These are phyloP conservation scores for Rhodotorula mucilaginosa DNA, from an alignment of 1,284 basidiomycete species.

Conservation along the genomic window DNA sequence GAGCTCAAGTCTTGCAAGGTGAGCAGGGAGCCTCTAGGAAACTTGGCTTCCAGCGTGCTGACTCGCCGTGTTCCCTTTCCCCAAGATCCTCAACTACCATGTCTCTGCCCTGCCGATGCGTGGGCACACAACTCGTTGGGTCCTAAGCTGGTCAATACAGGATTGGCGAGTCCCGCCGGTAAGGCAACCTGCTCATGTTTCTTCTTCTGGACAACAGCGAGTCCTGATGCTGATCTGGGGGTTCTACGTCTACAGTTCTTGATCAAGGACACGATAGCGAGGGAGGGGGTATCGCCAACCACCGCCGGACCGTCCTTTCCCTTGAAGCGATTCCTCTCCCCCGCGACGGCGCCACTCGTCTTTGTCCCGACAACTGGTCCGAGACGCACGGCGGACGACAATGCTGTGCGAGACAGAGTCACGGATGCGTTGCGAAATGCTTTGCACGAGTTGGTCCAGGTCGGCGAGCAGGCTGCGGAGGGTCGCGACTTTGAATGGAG, in stretches of 20 bases:
- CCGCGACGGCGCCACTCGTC: background rate
- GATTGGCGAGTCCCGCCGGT: constrained; percentile 70
- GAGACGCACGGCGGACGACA: too few species aligned
- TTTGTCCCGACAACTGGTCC: background rate
- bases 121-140: constrained; percentile 84
- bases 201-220: background rate
- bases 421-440: background rate
- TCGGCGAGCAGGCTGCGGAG: background rate
- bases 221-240: background rate
- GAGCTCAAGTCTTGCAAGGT: constrained; percentile 52
- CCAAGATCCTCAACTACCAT: constrained; percentile 76
- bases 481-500: too few species aligned
- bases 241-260: background rate
- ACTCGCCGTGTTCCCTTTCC: background rate
- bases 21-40: too few species aligned
- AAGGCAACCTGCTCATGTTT: constrained; percentile 43
- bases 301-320: background rate
- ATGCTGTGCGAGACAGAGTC: background rate
- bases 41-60: background rate
- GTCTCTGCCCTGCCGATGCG: constrained; percentile 72
- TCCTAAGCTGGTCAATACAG: constrained; percentile 76
- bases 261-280: background rate
- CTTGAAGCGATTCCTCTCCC: constrained; percentile 8
- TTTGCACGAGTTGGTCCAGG: background rate
- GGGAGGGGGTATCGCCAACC: background rate